These are phyloP conservation scores for Suhomyces sp. DNA, from an alignment of 805 yeast species.

Conservation along the genomic window DNA sequence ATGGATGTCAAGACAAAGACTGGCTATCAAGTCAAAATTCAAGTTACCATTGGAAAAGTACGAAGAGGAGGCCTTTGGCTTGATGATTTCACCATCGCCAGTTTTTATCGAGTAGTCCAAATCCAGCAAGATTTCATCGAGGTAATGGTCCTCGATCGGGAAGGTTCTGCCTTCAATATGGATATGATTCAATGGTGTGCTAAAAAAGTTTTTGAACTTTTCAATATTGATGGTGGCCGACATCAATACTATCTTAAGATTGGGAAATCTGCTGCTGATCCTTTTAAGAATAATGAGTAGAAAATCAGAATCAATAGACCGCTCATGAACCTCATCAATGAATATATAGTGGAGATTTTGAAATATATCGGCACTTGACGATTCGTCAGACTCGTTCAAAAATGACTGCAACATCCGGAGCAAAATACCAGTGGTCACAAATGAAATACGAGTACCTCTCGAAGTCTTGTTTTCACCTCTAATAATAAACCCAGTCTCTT, in stretches of 20 bases:
- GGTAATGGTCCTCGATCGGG: conserved; percentile 75
- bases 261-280: conserved; percentile 47
- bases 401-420: conserved; percentile 75
- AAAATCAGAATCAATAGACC: conserved; percentile 88
- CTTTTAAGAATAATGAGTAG: conserved; percentile 72
- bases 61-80: conserved; percentile 61
- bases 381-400: conserved; percentile 18
- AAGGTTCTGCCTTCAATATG: conserved; percentile 93
- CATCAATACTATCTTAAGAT: conserved; percentile 76
- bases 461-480: conserved; percentile 80
- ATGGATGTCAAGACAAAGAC: conserved; percentile 55
- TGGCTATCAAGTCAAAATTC: conserved; percentile 68
- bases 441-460: conserved; percentile 66
- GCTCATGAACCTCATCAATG: conserved; percentile 95
- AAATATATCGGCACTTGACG: conserved; percentile 35
- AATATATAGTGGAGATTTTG: conserved; percentile 65
- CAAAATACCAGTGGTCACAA: conserved; percentile 90
- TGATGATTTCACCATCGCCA: conserved; percentile 42
- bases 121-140: conserved; percentile 60
- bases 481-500: conserved; percentile 83
- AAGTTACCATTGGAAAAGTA: conserved; percentile 66
- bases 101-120: conserved; percentile 54
- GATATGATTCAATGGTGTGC: conserved; percentile 50
- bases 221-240: conserved; percentile 86
- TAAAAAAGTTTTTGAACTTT: conserved; percentile 66